Conservation (phyloP, 177 flowering plant genomes). For the Vitis hybrid region DNA sequence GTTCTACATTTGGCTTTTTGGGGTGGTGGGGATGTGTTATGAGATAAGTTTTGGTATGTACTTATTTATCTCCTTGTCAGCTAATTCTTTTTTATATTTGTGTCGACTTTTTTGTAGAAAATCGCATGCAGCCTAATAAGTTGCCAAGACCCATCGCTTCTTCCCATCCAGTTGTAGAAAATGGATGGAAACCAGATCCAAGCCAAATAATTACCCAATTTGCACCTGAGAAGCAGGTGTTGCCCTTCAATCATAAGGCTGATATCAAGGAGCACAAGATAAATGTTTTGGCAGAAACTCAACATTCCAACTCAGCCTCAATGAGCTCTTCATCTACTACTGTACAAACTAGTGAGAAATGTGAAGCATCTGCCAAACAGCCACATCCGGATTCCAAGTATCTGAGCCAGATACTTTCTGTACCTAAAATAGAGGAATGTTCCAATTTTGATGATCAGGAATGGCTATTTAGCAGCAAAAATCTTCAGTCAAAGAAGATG, state of each 20-base stretch:
- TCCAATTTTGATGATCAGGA: conserved; percentile 33
- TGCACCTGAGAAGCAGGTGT: conserved; percentile 7
- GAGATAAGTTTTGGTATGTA: not conserved
- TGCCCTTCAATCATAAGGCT: conserved; percentile 4
- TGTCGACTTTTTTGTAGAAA: conserved; percentile 18
- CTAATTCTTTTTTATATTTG: not conserved
- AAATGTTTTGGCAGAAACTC: conserved; percentile 19
- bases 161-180: conserved; percentile 17
- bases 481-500: conserved; percentile 12
- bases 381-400: conserved; percentile 46
- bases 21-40: not conserved
- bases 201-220: conserved; percentile 1
- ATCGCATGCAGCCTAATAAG: conserved; percentile 23
- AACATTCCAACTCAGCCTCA: not conserved
- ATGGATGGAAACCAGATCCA: conserved; percentile 18
- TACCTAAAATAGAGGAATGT: conserved; percentile 31
- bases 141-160: conserved; percentile 15
- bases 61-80: not conserved
- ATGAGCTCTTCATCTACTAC: conserved; percentile 8
- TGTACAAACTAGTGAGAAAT: conserved; percentile 4
- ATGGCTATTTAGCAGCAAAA: conserved; percentile 31
- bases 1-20: too few species aligned
- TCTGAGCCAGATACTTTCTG: conserved; percentile 32
- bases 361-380: conserved; percentile 22
- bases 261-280: conserved; percentile 15